A percentile compares a stretch with the other conserved stretches of the same genome.
Evolutionary conservation across 139 green algal species (phyloP).

Genomic region (Coelastrella sp.): DNA sequence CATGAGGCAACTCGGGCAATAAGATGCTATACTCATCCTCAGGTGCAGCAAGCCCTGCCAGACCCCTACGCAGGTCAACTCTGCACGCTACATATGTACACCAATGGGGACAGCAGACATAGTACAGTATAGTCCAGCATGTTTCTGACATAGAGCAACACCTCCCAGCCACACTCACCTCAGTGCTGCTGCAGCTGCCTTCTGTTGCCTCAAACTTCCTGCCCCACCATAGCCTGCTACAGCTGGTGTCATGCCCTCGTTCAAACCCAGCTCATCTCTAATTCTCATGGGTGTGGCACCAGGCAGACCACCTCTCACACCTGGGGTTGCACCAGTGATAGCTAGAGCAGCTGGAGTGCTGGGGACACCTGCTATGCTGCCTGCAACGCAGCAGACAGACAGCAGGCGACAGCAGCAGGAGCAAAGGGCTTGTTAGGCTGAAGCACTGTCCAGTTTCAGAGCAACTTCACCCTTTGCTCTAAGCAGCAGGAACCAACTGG

Average conservation of each 20-base stretch:
- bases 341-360: slow-evolving; percentile 50
- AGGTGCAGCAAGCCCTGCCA: slow-evolving; percentile 85
- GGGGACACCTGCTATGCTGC: slow-evolving; percentile 51
- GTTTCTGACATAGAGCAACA: not conserved
- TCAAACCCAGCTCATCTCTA: slow-evolving; percentile 89
- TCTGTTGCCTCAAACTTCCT: not conserved
- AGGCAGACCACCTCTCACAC: not conserved
- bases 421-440: not conserved
- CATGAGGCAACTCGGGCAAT: slow-evolving; percentile 71
- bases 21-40: slow-evolving; percentile 93
- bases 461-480: no score
- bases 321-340: slow-evolving; percentile 49
- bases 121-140: not conserved
- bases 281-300: slow-evolving; percentile 69
- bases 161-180: not conserved
- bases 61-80: slow-evolving; percentile 78
- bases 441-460: not conserved
- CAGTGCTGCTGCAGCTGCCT: slow-evolving; percentile 13
- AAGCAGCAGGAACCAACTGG: no score
- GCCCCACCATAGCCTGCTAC: not conserved
- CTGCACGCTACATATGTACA: not conserved
- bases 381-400: not conserved
- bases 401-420: not conserved
- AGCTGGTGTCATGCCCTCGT: slow-evolving; percentile 69
- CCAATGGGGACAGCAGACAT: no score